A percentile compares a stretch with the other conserved stretches of the same genome.
phyloP scores from a whole-genome alignment of 306 rosid genomes.

The Inga leiocalycina region DNA sequence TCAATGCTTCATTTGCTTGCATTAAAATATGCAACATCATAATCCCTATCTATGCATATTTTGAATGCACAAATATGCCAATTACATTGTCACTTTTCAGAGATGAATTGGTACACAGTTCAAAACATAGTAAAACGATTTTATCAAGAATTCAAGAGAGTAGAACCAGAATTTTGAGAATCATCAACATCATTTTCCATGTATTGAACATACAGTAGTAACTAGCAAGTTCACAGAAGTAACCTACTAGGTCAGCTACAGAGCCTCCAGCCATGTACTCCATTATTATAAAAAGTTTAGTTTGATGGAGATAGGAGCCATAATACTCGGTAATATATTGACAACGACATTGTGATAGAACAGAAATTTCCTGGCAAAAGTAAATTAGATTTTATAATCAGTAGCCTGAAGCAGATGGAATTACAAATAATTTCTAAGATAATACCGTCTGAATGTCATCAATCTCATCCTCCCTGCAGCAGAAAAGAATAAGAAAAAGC shows the following conservation, averaged over 20 bases:
- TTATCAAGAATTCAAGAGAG: background rate
- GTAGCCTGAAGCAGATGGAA: slow-evolving; percentile 28
- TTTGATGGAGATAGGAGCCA: slow-evolving; percentile 91
- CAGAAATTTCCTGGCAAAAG: slow-evolving; percentile 90
- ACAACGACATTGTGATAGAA: slow-evolving; percentile 97
- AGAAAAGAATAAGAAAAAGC: slow-evolving; percentile 31
- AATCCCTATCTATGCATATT: background rate
- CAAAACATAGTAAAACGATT: background rate
- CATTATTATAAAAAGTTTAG: slow-evolving; percentile 98
- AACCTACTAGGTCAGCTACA: slow-evolving; percentile 96
- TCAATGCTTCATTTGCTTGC: background rate
- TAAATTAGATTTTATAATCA: slow-evolving; percentile 25
- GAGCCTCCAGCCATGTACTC: slow-evolving; percentile 99
- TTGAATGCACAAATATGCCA: background rate
- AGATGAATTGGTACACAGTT: background rate
- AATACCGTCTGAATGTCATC: slow-evolving; percentile 97
- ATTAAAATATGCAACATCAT: slow-evolving; percentile 13
- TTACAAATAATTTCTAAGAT: slow-evolving; percentile 26
- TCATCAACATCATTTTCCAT: slow-evolving; percentile 22
- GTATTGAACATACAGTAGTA: slow-evolving; percentile 37
- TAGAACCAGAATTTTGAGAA: slow-evolving; percentile 6
- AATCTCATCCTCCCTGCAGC: slow-evolving; percentile 93
- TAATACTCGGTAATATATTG: slow-evolving; percentile 94
- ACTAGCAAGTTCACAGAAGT: slow-evolving; percentile 51
- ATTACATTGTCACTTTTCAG: background rate